A percentile compares a stretch with the other conserved stretches of the same genome.
Conservation (phyloP, 2,329 filamentous ascomycete species). For the Ploettnerulaceae sp. region DNA sequence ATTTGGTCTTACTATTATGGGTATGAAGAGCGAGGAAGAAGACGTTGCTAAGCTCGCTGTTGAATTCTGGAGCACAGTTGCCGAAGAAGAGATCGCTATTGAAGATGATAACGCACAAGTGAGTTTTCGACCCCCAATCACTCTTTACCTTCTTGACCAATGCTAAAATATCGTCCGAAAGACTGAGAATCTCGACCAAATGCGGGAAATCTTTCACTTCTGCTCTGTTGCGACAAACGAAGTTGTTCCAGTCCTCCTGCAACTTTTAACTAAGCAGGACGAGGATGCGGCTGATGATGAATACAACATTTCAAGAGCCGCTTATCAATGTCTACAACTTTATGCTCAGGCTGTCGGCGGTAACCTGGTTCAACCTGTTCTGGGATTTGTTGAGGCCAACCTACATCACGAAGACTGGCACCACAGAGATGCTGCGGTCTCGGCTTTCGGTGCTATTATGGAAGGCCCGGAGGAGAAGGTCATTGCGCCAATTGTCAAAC, state of each 20-base stretch:
- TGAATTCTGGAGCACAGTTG: constrained; percentile 99
- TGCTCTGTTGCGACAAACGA: constrained; percentile 87
- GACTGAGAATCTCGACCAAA: constrained; percentile 42
- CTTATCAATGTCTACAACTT: constrained; percentile 93
- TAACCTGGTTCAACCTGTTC: constrained; percentile 78
- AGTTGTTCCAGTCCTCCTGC: constrained; percentile 86
- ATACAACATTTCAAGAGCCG: constrained; percentile 91
- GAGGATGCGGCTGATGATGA: constrained; percentile 96
- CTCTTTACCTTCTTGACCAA: not conserved
- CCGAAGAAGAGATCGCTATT: constrained; percentile 96
- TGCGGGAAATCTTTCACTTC: constrained; percentile 94
- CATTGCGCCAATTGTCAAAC: constrained; percentile 90
- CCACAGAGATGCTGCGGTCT: constrained; percentile 88
- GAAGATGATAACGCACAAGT: constrained; percentile 92
- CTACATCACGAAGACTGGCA: constrained; percentile 92
- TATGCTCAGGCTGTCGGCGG: constrained; percentile 89
- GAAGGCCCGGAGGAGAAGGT: constrained; percentile 93
- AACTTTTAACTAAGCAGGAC: constrained; percentile 91
- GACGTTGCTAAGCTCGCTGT: constrained; percentile 97
- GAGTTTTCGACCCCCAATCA: constrained; percentile 32
- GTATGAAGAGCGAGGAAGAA: constrained; percentile 97
- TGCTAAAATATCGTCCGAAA: constrained; percentile 14
- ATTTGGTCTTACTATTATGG: constrained; percentile 93
- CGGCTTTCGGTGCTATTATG: constrained; percentile 97
- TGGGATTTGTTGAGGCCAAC: constrained; percentile 87